These are phyloP conservation scores for Schizonepeta tenuifolia DNA, from an alignment of 257 asterid genomes.

Conservation along the genomic window DNA sequence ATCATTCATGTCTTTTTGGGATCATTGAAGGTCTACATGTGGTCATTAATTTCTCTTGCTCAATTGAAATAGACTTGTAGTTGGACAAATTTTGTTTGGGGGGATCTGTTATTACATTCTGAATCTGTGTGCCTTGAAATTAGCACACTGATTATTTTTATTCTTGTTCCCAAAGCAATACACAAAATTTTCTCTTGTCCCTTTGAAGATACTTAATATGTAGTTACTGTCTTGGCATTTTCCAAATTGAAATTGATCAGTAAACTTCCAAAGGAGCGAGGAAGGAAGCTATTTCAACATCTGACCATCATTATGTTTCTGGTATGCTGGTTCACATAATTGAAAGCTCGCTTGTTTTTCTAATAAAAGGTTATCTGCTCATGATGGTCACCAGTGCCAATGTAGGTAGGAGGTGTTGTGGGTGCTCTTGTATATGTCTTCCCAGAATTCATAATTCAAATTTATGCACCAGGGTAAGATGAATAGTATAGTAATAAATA, in stretches of 20 bases:
- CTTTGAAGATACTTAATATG: conserved; percentile 6
- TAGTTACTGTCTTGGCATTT: conserved; percentile 13
- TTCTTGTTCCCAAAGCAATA: not conserved
- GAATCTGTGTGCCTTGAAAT: conserved; percentile 4
- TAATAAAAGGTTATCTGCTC: conserved; percentile 5
- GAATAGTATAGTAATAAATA: not conserved
- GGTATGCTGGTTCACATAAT: conserved; percentile 37
- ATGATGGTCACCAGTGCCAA: conserved; percentile 9
- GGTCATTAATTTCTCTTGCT: conserved; percentile 1
- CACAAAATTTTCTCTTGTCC: not conserved
- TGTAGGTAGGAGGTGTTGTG: conserved; percentile 48
- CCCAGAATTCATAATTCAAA: conserved; percentile 45
- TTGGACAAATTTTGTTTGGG: conserved; percentile 1
- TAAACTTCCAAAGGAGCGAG: conserved; percentile 51
- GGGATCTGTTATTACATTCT: not conserved
- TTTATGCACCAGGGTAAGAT: conserved; percentile 58
- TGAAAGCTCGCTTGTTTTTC: not conserved
- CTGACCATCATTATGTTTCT: conserved; percentile 45
- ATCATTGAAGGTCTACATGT: not conserved
- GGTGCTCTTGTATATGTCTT: conserved; percentile 47
- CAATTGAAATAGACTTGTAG: not conserved
- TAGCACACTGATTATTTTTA: not conserved
- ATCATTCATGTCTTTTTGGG: conserved; percentile 2
- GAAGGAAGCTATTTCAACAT: conserved; percentile 47
- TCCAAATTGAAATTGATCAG: conserved; percentile 37